A percentile compares a stretch with the other conserved stretches of the same genome.
Evolutionary conservation across 306 rosid species (phyloP).

Genomic region (Delonix regia): DNA sequence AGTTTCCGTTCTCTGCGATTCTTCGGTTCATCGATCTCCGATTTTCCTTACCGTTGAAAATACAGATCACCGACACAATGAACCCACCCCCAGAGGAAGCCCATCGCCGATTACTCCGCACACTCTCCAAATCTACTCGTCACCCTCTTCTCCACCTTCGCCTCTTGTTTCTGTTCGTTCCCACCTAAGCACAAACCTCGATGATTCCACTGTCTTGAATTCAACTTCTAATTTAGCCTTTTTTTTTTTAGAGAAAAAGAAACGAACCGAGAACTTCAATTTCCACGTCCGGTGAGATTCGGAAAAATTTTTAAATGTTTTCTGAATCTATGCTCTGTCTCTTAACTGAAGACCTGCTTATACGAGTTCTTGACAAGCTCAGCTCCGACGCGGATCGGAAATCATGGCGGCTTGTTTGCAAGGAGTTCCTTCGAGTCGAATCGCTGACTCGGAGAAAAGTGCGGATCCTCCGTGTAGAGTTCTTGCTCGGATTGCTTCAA

Average conservation of each 20-base stretch:
- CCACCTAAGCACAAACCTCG: slow-evolving; percentile 41
- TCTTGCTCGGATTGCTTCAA: slow-evolving; percentile 38
- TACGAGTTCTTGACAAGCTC: slow-evolving; percentile 40
- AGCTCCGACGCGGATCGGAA: slow-evolving; percentile 44
- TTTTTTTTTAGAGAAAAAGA: background rate
- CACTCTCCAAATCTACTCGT: slow-evolving; percentile 42
- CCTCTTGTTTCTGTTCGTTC: slow-evolving; percentile 56
- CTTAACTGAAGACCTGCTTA: slow-evolving; percentile 57
- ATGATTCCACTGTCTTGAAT: background rate
- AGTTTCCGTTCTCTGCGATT: background rate
- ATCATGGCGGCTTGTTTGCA: slow-evolving; percentile 61
- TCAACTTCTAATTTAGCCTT: background rate
- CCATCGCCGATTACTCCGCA: slow-evolving; percentile 21
- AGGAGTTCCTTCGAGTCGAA: slow-evolving; percentile 58
- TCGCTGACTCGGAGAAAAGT: slow-evolving; percentile 35
- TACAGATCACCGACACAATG: slow-evolving; percentile 27
- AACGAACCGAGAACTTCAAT: background rate
- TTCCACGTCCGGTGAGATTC: background rate
- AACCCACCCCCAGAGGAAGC: slow-evolving; percentile 21
- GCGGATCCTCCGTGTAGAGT: slow-evolving; percentile 61
- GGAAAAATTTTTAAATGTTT: background rate
- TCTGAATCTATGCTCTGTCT: slow-evolving; percentile 41
- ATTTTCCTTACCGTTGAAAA: background rate
- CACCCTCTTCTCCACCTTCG: slow-evolving; percentile 56
- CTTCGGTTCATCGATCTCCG: background rate